phyloP scores from a whole-genome alignment of 2,329 filamentous ascomycete genomes.

The Fusarium nodosum region DNA sequence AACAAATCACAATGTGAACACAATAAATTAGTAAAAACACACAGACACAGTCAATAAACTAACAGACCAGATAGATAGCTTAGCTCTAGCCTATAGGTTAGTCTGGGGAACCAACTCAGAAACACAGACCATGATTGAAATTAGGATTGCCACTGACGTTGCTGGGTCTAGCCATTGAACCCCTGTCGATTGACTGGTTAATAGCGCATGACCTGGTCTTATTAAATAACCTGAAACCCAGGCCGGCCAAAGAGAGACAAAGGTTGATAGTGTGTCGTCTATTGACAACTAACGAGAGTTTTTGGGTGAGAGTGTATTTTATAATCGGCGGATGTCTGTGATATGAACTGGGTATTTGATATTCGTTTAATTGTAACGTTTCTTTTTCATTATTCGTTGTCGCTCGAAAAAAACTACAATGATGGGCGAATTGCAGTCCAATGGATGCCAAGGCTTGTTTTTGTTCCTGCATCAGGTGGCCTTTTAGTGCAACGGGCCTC shows the following conservation, averaged over 20 bases:
- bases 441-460: conserved; percentile 24
- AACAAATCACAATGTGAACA: not conserved
- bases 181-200: conserved; percentile 21
- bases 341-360: not conserved
- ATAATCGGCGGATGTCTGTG: conserved; percentile 5
- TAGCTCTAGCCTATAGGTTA: not conserved
- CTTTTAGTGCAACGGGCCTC: conserved; percentile 41
- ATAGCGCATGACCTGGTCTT: conserved; percentile 37
- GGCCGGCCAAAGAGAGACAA: conserved; percentile 14
- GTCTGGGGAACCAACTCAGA: conserved; percentile 24
- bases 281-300: conserved; percentile 5
- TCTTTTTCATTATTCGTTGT: not conserved
- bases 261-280: conserved; percentile 11
- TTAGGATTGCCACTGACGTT: conserved; percentile 44
- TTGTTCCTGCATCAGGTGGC: conserved; percentile 47
- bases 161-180: conserved; percentile 15
- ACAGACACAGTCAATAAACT: conserved; percentile 1
- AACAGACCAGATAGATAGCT: not conserved
- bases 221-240: conserved; percentile 43
- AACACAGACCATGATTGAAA: conserved; percentile 19
- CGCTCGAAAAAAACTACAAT: not conserved
- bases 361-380: not conserved
- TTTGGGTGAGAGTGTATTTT: not conserved
- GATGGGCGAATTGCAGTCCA: not conserved
- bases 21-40: not conserved